Conservation (phyloP, 441 rosid genomes). For the Heliophila coronopifolia region DNA sequence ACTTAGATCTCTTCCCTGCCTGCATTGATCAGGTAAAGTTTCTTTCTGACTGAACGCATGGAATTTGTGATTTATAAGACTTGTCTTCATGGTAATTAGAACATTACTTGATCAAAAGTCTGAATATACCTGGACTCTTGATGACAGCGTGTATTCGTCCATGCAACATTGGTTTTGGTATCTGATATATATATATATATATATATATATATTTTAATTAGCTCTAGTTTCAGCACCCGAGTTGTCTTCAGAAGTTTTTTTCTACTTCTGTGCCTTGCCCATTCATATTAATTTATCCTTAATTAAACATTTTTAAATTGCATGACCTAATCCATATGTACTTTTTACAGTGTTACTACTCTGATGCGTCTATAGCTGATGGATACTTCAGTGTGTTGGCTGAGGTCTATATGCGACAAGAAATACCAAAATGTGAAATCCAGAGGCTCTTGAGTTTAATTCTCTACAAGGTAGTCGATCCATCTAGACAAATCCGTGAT, state of each 20-base stretch:
- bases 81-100: background rate
- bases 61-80: conserved; percentile 1
- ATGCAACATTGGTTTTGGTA: conserved; percentile 6
- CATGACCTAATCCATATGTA: conserved; percentile 23
- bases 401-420: conserved; percentile 99
- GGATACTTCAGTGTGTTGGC: conserved; percentile 98
- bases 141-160: background rate
- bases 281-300: conserved; percentile 3
- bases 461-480: conserved; percentile 97
- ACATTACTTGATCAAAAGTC: conserved; percentile 1
- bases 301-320: conserved; percentile 1
- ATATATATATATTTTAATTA: too few relatives aligned
- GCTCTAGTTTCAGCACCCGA: conserved; percentile 11
- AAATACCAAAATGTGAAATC: conserved; percentile 94
- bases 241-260: conserved; percentile 16
- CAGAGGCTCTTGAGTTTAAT: conserved; percentile 95
- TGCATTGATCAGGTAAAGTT: conserved; percentile 92
- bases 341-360: conserved; percentile 79
- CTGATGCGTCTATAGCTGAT: conserved; percentile 93
- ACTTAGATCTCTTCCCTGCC: conserved; percentile 94
- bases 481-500: conserved; percentile 95
- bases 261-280: conserved; percentile 12
- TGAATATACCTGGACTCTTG: conserved; percentile 2
- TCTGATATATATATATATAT: background rate
- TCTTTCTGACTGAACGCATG: conserved; percentile 19